Percentiles rank a stretch among this genome's conserved stretches.
Evolutionary conservation across 2,329 filamentous ascomycete species (phyloP).

Genomic region (Chaetomium sp.): DNA sequence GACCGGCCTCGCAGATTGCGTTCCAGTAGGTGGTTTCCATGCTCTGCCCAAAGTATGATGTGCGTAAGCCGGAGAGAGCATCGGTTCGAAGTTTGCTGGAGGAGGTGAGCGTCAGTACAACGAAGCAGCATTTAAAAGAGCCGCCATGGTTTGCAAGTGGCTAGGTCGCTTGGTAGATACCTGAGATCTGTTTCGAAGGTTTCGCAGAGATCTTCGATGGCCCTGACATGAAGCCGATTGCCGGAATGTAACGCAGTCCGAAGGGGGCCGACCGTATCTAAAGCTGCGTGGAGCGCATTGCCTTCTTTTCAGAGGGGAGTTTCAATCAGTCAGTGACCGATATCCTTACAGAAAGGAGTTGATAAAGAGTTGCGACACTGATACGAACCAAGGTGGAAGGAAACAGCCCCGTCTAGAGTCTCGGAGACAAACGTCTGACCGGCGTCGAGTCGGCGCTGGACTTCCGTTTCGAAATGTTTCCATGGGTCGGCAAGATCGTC

Average conservation of each 20-base stretch:
- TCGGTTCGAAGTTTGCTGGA: slow-evolving; percentile 31
- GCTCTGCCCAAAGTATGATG: slow-evolving; percentile 31
- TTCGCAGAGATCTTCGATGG: slow-evolving; percentile 26
- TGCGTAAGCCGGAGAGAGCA: slow-evolving; percentile 32
- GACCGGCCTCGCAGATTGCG: slow-evolving; percentile 31
- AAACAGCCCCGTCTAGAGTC: background rate
- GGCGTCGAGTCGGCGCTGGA: slow-evolving; percentile 17
- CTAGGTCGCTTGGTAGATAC: slow-evolving; percentile 9
- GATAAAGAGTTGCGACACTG: background rate
- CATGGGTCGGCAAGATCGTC: slow-evolving; percentile 30
- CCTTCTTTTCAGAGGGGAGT: background rate
- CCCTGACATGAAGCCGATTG: slow-evolving; percentile 24
- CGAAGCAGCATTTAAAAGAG: background rate
- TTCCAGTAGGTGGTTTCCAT: slow-evolving; percentile 32
- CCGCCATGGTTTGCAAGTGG: background rate
- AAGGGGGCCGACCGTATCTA: slow-evolving; percentile 17
- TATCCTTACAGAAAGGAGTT: background rate
- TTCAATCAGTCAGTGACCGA: background rate
- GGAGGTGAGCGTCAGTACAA: background rate
- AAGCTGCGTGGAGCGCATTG: slow-evolving; percentile 10
- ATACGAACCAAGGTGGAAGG: background rate
- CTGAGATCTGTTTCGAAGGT: slow-evolving; percentile 16
- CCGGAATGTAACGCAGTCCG: slow-evolving; percentile 25
- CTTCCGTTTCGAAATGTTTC: slow-evolving; percentile 20
- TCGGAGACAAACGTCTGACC: background rate